A percentile compares a stretch with the other conserved stretches of the same genome.
These are phyloP conservation scores for Gypsophila paniculata DNA, from an alignment of 179 eudicot species.

Conservation along the genomic window DNA sequence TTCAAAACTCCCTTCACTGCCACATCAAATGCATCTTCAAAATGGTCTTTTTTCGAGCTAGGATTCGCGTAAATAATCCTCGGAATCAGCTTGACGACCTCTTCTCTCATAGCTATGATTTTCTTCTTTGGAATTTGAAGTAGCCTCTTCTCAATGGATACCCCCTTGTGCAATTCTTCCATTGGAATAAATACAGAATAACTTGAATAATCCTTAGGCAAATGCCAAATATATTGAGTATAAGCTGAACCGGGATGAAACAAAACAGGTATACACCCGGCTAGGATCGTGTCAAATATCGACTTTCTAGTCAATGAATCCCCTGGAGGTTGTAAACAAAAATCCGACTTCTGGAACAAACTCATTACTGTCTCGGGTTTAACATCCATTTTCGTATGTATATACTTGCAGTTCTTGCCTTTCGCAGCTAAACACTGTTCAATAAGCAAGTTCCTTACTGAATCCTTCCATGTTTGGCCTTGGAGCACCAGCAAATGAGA, in stretches of 20 bases:
- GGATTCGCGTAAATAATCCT: too few relatives aligned
- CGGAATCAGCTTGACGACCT: too few relatives aligned
- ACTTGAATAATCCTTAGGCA: neutral
- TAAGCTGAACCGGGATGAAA: slow-evolving; percentile 3
- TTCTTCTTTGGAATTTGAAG: too few relatives aligned
- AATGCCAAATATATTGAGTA: neutral
- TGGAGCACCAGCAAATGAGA: slow-evolving; percentile 37
- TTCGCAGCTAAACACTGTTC: slow-evolving; percentile 24
- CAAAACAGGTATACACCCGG: too few relatives aligned
- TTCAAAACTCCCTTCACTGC: too few relatives aligned
- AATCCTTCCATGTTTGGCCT: slow-evolving; percentile 23
- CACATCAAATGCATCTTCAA: too few relatives aligned
- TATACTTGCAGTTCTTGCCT: slow-evolving; percentile 16
- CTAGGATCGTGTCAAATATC: slow-evolving; percentile 1
- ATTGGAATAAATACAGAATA: too few relatives aligned
- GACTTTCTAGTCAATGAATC: slow-evolving; percentile 9
- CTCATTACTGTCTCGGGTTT: slow-evolving; percentile 23
- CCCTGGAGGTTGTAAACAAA: slow-evolving; percentile 14
- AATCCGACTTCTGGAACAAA: slow-evolving; percentile 27
- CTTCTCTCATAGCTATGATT: too few relatives aligned
- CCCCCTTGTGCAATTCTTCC: neutral
- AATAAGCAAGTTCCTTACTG: slow-evolving; percentile 33
- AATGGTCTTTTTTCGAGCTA: too few relatives aligned
- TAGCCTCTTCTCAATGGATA: too few relatives aligned
- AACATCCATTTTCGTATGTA: slow-evolving; percentile 14